Conservation (phyloP, 192 early-diverging fungal genomes). For the Coemansia sp. region DNA sequence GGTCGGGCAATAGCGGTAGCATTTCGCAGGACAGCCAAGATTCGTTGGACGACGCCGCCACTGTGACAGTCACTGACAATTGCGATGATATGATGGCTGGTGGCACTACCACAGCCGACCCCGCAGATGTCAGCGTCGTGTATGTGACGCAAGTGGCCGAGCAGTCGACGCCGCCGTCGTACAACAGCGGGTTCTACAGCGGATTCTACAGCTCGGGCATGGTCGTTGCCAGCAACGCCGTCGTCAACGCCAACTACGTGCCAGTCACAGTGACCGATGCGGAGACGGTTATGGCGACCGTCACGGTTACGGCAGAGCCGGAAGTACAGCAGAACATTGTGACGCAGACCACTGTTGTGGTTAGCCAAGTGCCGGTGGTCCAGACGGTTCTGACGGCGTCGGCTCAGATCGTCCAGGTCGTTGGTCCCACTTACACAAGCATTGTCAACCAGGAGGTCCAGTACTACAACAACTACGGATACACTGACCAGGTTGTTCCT, state of each 20-base stretch:
- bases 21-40: not conserved
- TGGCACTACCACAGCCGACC: not conserved
- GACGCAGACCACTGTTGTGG: not conserved
- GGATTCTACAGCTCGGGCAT: not conserved
- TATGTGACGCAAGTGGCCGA: not conserved
- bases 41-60: not conserved
- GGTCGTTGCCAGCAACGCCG: not conserved
- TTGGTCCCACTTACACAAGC: slow-evolving; percentile 25
- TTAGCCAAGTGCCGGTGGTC: slow-evolving; percentile 10
- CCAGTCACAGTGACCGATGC: slow-evolving; percentile 1
- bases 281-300: not conserved
- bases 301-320: not conserved
- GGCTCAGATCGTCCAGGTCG: slow-evolving; percentile 11
- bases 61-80: slow-evolving; percentile 3
- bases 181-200: not conserved
- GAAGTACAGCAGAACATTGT: not conserved
- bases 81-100: not conserved
- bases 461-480: not conserved
- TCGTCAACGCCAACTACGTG: not conserved
- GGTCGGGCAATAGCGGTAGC: not conserved
- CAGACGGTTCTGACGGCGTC: slow-evolving; percentile 16
- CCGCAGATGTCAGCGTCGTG: not conserved
- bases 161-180: not conserved
- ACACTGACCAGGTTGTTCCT: not conserved
- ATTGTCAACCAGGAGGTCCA: slow-evolving; percentile 12